Evolutionary conservation across 2,329 filamentous ascomycete species (phyloP), one percentile per base, ranked within the genome.

Genomic region (Trichoderma koningii): DNA sequence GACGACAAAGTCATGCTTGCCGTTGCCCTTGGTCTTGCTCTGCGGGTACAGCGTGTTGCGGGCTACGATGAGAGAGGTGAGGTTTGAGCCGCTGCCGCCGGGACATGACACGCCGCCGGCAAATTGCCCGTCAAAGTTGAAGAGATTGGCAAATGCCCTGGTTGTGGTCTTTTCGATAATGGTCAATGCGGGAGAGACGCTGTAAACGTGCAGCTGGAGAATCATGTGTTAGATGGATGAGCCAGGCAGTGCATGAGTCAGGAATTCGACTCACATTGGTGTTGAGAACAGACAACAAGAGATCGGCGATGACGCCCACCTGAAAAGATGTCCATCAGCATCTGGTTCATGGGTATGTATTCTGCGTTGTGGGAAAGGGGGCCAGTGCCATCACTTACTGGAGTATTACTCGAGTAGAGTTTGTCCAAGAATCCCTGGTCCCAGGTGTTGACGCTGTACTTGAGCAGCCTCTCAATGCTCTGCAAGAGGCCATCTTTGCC

Each of bases 371-470:
- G 1, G 14, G 21, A 7, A 5, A 3, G 30, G 7, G 3, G 7
- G 30, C 1, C 4, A 30, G 3, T 14, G 42, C 17, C 7, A 15
- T 9, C 34, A 28, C 84, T 66, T 73, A 89, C 88, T 48, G 94
- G 89, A 73, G 95, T 95, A 45, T 92, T 96, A 69, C 89, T 89
- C n/a, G 90, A 87, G 76, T 97, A 98, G 19, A 98, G 82, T 79
- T 99, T 98, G 78, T 97, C 93, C 73, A 98, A 79, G 77, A 98
- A 99, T 12, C 94, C 94, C 77, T 97, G 93, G 73, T 96, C 91
- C 91, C 93, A 98, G n/a, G 94, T 97, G 78, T 99, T 99, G 73
- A 98, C 94, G 73, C 90, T 95, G 77, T 96, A 93, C 68, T 86
- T 83, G 48, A 98, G 82, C 21, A 97, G 82, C 66, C 87, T 85